Evolutionary conservation across 1,284 basidiomycete species (phyloP), one percentile per base, ranked within the genome.

Genomic region (Ganoderma boninense): DNA sequence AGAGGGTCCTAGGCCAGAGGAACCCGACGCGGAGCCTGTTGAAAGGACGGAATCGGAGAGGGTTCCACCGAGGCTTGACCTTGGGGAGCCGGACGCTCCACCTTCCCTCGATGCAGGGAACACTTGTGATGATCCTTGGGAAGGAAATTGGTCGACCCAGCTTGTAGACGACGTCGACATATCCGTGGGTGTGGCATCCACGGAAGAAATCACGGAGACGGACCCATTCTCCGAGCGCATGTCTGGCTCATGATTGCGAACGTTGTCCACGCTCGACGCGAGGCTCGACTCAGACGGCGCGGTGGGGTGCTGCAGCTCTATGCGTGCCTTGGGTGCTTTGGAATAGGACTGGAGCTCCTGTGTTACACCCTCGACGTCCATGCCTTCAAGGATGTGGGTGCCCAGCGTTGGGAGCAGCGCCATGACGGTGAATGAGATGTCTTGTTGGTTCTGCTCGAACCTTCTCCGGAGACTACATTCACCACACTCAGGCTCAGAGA

Each of bases 351-450:
- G 91, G 13, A 97, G 85, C 76, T 95, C 91, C 32, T 87, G 82
- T 0, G 93, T 96, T 16, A 96, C 83, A 1, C 84, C 83, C 76
- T 97, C 96, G 26, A 97, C 93, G 76, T 97, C 91, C 89, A 97
- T 93, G 61, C 90, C 89, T 38, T 86, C 82, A 20, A 95, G 82
- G 16, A 97, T 87, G 74, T 94, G 90, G 20, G 89, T 84, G 1
- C 91, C 89, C 13, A 97, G 86, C 0, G 93, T 92, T 0, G 95
- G 93, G 11, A 97, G 82, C 43, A 96, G 87, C 0, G 94, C 91
- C 79, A 95, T 89, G 52, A 95, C 85, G 1, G 94, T 97, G 78
- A 92, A 97, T 14, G 90, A 89, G 61, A 90, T 88, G 79, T 97
- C 93, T 72, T 96, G 91, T 75, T 95, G 92, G 65, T 93, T 96